These are phyloP conservation scores for Globisporangium nunn DNA, from an alignment of 352 stramenopile species.

Conservation along the genomic window DNA sequence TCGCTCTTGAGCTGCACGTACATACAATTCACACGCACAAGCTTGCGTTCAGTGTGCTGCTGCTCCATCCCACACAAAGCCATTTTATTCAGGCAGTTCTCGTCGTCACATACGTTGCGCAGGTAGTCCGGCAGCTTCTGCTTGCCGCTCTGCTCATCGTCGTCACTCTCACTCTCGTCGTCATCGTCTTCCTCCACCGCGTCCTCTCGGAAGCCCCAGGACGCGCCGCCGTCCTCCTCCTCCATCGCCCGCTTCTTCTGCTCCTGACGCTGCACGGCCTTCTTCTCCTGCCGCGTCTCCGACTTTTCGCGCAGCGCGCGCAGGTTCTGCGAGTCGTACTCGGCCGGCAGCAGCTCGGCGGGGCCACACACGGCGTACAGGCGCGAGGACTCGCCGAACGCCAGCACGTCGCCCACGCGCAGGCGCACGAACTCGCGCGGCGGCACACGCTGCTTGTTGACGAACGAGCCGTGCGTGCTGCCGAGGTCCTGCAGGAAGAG, in stretches of 20 bases:
- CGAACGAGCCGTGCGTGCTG: constrained; percentile 79
- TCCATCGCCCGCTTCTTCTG: not conserved
- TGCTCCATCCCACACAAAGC: too few relatives aligned
- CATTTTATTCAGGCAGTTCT: not conserved
- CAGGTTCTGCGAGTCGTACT: constrained; percentile 68
- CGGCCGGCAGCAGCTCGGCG: constrained; percentile 48
- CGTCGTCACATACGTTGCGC: constrained; percentile 34
- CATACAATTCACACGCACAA: not conserved
- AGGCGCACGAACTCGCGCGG: constrained; percentile 48
- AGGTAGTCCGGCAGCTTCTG: constrained; percentile 66
- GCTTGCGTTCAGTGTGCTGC: not conserved
- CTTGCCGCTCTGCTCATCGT: constrained; percentile 15
- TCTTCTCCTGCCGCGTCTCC: constrained; percentile 14
- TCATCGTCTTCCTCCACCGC: constrained; percentile 55
- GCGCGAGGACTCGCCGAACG: constrained; percentile 84
- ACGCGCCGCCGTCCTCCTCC: constrained; percentile 20
- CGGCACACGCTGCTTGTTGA: constrained; percentile 72
- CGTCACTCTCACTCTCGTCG: constrained; percentile 29
- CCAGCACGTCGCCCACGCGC: constrained; percentile 78
- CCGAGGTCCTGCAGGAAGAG: constrained; percentile 69
- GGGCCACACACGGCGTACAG: constrained; percentile 76
- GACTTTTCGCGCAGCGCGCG: constrained; percentile 24
- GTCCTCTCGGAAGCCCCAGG: constrained; percentile 84
- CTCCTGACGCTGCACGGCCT: constrained; percentile 11
- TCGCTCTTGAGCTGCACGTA: constrained; percentile 38